These are phyloP conservation scores for Parmelia sp. DNA, from an alignment of 495 filamentous ascomycete species.

Conservation along the genomic window DNA sequence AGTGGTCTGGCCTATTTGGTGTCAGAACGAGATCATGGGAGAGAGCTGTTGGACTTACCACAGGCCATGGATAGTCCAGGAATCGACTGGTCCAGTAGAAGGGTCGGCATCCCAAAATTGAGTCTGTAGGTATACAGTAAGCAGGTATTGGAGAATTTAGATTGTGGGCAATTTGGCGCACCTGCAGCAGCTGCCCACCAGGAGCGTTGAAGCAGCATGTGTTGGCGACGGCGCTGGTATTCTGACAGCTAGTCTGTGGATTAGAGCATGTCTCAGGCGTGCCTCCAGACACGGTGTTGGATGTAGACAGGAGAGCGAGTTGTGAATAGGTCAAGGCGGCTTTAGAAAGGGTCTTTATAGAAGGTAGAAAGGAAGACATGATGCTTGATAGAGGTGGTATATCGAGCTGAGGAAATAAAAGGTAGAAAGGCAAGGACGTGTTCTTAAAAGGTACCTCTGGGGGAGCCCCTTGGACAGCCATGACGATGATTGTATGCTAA, in stretches of 20 bases:
- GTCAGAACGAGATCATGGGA: neutral
- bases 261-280: slow-evolving; percentile 38
- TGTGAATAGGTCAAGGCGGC: slow-evolving; percentile 2
- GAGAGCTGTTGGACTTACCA: slow-evolving; percentile 42
- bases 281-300: slow-evolving; percentile 18
- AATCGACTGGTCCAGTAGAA: slow-evolving; percentile 62
- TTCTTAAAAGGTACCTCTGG: slow-evolving; percentile 16
- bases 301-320: slow-evolving; percentile 15
- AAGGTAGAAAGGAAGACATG: slow-evolving; percentile 15
- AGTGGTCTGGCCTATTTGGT: slow-evolving; percentile 64
- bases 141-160: neutral
- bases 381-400: neutral
- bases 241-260: slow-evolving; percentile 53
- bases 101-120: slow-evolving; percentile 83
- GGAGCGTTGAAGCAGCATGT: slow-evolving; percentile 81
- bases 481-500: neutral
- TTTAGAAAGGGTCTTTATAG: slow-evolving; percentile 7
- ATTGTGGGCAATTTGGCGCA: neutral
- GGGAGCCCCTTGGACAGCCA: slow-evolving; percentile 6
- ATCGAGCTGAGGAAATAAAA: neutral
- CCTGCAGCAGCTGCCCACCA: slow-evolving; percentile 61
- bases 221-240: slow-evolving; percentile 48
- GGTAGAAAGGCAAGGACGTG: neutral
- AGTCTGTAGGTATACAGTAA: slow-evolving; percentile 41
- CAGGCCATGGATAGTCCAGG: slow-evolving; percentile 86